Evolutionary conservation across 2,329 filamentous ascomycete genomes (phyloP).

Genomic region (Aspergillus melleus): DNA sequence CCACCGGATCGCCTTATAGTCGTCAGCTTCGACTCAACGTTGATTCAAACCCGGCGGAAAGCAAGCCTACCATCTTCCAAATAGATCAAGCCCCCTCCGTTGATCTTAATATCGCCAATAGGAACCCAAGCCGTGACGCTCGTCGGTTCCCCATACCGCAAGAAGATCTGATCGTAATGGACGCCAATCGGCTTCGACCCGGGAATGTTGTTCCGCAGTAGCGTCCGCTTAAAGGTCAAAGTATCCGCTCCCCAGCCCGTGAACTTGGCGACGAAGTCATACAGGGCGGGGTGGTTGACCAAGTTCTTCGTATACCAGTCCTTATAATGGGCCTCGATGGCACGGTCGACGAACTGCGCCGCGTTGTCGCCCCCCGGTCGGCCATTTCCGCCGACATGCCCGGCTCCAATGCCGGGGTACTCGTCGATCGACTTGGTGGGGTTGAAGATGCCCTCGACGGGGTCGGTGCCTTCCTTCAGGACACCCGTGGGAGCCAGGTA

Average conservation of each 20-base stretch:
- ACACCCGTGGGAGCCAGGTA: slow-evolving; percentile 57
- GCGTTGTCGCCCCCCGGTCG: slow-evolving; percentile 48
- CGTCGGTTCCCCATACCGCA: slow-evolving; percentile 56
- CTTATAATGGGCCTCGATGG: slow-evolving; percentile 55
- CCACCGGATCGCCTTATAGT: slow-evolving; percentile 43
- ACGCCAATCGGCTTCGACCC: slow-evolving; percentile 60
- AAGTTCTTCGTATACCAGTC: slow-evolving; percentile 57
- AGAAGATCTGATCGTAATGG: slow-evolving; percentile 62
- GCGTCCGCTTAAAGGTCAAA: slow-evolving; percentile 48
- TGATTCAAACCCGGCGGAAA: too few species aligned
- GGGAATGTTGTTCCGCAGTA: slow-evolving; percentile 59
- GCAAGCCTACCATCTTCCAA: slow-evolving; percentile 46
- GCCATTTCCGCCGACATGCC: slow-evolving; percentile 46
- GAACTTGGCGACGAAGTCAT: slow-evolving; percentile 52
- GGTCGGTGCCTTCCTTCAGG: slow-evolving; percentile 53
- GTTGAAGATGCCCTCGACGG: slow-evolving; percentile 58
- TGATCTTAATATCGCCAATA: slow-evolving; percentile 54
- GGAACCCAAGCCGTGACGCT: slow-evolving; percentile 60
- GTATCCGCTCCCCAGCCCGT: slow-evolving; percentile 56
- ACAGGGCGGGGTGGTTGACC: slow-evolving; percentile 53
- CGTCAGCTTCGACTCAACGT: background rate
- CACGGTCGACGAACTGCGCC: slow-evolving; percentile 50
- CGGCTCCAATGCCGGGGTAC: slow-evolving; percentile 57
- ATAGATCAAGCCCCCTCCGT: slow-evolving; percentile 61
- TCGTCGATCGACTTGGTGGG: slow-evolving; percentile 41